phyloP scores from a whole-genome alignment of 305 asterid species.

The Petunia hybrid region DNA sequence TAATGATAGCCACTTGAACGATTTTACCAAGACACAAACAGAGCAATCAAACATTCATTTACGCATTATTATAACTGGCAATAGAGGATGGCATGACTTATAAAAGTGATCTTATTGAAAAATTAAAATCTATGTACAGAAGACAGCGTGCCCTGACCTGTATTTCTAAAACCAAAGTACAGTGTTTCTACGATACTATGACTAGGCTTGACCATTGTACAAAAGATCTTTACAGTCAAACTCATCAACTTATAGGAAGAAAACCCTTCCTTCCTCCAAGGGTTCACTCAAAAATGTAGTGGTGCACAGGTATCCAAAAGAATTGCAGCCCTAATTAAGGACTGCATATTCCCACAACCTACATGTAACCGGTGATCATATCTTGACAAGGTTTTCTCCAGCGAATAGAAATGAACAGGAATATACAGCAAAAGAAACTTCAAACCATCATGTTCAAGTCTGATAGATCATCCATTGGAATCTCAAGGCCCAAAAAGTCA shows the following conservation, averaged over 20 bases:
- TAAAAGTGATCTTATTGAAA: conserved; percentile 65
- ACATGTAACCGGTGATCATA: conserved; percentile 49
- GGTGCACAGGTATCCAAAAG: conserved; percentile 61
- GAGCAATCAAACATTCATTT: neutral
- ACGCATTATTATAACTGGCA: neutral
- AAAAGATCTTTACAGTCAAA: conserved; percentile 70
- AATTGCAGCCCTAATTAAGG: conserved; percentile 57
- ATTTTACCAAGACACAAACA: neutral
- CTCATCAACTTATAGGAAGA: conserved; percentile 57
- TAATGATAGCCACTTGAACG: neutral
- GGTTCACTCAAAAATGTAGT: conserved; percentile 59
- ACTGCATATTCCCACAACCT: conserved; percentile 51
- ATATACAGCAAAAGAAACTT: conserved; percentile 63
- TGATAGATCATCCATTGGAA: conserved; percentile 93
- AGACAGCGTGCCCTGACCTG: conserved; percentile 62
- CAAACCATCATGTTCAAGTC: conserved; percentile 90
- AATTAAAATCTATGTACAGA: conserved; percentile 78
- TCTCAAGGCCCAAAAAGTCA: conserved; percentile 84
- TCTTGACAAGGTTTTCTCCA: conserved; percentile 49
- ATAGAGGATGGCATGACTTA: conserved; percentile 22
- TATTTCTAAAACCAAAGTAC: conserved; percentile 60
- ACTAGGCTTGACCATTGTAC: conserved; percentile 64
- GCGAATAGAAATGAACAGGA: conserved; percentile 59
- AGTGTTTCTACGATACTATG: conserved; percentile 59
- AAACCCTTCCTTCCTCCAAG: conserved; percentile 47